These are phyloP conservation scores for Carnegiea gigantea DNA, from an alignment of 179 eudicot species.

Conservation along the genomic window DNA sequence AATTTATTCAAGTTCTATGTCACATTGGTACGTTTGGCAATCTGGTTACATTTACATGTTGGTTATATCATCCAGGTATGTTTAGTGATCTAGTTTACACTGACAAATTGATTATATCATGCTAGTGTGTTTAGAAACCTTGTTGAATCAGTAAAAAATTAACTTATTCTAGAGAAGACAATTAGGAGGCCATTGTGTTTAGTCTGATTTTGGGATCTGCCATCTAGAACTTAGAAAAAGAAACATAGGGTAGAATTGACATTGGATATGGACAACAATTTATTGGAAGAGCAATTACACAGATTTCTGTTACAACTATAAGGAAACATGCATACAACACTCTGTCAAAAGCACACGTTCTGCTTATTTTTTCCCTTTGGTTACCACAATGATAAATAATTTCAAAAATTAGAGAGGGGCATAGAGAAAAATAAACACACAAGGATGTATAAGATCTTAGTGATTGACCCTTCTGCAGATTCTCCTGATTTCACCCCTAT, in stretches of 20 bases:
- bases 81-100: neutral
- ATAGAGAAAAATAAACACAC: neutral
- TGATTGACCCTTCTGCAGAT: constrained; percentile 58
- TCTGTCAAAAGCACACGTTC: neutral
- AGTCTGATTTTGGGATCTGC: no score
- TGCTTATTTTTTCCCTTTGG: neutral
- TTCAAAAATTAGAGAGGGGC: neutral
- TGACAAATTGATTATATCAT: no score
- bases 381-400: constrained; percentile 3
- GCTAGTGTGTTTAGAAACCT: no score
- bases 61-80: neutral
- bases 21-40: no score
- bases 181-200: no score
- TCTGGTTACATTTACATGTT: no score
- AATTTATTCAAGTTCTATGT: no score
- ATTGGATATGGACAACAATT: neutral
- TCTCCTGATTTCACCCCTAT: constrained; percentile 72
- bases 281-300: neutral
- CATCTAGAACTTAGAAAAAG: neutral
- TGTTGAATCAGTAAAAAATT: no score
- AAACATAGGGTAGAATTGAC: neutral
- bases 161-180: no score
- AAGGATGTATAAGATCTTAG: constrained; percentile 7
- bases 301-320: neutral
- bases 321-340: neutral